phyloP scores from a whole-genome alignment of 2,329 filamentous ascomycete genomes.

The Didymella keratinophila region DNA sequence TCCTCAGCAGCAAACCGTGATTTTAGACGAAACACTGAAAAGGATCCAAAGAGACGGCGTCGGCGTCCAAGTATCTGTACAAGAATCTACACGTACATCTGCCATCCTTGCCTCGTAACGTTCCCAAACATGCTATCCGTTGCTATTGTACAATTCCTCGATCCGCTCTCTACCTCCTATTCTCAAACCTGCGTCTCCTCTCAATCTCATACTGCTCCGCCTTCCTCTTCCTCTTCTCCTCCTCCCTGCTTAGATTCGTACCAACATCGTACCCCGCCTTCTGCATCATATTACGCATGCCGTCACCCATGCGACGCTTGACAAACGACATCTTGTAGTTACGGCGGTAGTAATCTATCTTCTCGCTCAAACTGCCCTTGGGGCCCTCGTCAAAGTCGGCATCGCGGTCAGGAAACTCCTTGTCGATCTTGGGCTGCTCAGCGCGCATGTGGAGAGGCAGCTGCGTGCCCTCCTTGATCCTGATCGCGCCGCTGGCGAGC shows the following conservation, averaged over 20 bases:
- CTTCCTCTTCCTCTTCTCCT: constrained; percentile 40
- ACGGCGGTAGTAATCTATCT: constrained; percentile 37
- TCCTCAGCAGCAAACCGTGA: neutral
- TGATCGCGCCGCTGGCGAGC: constrained; percentile 29
- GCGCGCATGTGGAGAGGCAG: constrained; percentile 38
- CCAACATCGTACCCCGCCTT: constrained; percentile 28
- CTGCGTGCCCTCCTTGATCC: constrained; percentile 33
- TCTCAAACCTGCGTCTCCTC: constrained; percentile 39
- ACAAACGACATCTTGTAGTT: constrained; percentile 37
- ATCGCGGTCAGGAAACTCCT: constrained; percentile 31
- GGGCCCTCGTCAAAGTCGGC: constrained; percentile 34
- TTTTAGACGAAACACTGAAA: constrained; percentile 2
- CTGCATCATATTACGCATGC: constrained; percentile 24
- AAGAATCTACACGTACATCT: constrained; percentile 22
- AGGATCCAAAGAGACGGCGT: constrained; percentile 18
- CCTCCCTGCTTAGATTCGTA: constrained; percentile 27
- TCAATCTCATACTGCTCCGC: constrained; percentile 40
- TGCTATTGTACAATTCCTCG: constrained; percentile 34
- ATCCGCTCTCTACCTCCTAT: constrained; percentile 30
- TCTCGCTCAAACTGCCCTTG: constrained; percentile 29
- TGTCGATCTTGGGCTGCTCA: constrained; percentile 25
- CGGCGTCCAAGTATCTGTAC: constrained; percentile 28
- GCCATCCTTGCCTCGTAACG: neutral
- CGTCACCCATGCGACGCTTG: constrained; percentile 25
- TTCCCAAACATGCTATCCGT: constrained; percentile 18